These are phyloP conservation scores for Cryptomeria japonica DNA, from an alignment of 75 land plant species.

Conservation along the genomic window DNA sequence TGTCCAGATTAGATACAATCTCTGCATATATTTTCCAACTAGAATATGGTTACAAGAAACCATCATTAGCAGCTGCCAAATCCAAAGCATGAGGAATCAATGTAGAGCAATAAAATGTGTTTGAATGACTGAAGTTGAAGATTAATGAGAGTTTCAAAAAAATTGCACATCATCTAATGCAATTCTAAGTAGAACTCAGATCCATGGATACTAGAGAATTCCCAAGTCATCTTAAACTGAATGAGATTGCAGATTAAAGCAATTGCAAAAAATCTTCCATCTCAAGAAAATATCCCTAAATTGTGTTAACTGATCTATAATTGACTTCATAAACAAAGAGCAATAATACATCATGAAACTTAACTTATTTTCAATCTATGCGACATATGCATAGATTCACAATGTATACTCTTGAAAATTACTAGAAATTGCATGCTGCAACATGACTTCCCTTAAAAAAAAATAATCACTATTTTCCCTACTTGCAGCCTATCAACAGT, in stretches of 20 bases:
- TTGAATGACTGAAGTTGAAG: background rate
- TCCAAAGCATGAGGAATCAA: background rate
- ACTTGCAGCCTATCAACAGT: background rate
- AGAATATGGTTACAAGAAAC: background rate
- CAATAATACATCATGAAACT: background rate
- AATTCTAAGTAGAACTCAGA: background rate
- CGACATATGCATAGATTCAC: conserved; percentile 6
- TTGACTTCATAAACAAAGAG: background rate
- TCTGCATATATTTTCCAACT: too few species aligned
- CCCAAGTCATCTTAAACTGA: background rate
- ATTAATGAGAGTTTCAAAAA: background rate
- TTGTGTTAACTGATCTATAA: background rate
- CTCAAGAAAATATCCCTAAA: background rate
- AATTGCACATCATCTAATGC: background rate
- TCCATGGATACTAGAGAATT: background rate
- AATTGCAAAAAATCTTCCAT: background rate
- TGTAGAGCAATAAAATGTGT: background rate
- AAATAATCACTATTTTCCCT: background rate
- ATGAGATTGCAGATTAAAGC: background rate
- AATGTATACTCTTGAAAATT: background rate
- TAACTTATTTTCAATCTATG: conserved; percentile 1
- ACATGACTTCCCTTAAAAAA: background rate
- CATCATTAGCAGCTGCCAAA: background rate
- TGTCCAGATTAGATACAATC: too few species aligned
- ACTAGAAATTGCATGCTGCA: background rate